Evolutionary conservation across 2,329 filamentous ascomycete genomes (phyloP), one percentile per base, ranked within the genome.

Genomic region (Botrytis fabae): DNA sequence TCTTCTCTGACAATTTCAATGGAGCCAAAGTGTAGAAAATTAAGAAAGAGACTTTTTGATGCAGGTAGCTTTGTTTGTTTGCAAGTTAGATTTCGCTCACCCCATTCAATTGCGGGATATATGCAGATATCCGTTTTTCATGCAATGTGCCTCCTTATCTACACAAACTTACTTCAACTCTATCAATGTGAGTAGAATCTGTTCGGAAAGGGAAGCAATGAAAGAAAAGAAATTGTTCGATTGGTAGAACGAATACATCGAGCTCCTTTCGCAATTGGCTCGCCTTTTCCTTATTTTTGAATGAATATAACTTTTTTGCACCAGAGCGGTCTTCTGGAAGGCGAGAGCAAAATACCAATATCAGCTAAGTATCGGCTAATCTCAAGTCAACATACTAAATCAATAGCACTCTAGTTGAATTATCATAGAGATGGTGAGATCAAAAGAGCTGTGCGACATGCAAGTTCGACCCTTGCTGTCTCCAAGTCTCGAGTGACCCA

Each of bases 301-400:
- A 46, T 22, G 8, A 46, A 46, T 7, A 22, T 46, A n/a, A 25
- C 5, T 42, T 4, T 51, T 51, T 4, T 22, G 22, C 10, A 3
- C 46, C 4, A 12, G 12, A 25, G 22, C 22, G 4, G 10, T 10
- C 9, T 9, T 51, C 46, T 25, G 5, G 2, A 51, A n/a, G 9
- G 10, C 12, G 22, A 51, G 1, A 51, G 9, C 22, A 51, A 3
- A 3, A 51, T 51, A 25, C 0, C 9, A 2, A 12, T 25, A 51
- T 25, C 2, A 22, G 22, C 9, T 12, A 51, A 10, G 8, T 4
- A 10, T 4, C 20, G 0, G 12, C 12, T 25, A 0, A 8, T 51
- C 46, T 25, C 22, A 25, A 51, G 4, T 25, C 9, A 12, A 25
- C 12, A 1, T 51, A 51, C 22, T 22, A 51, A 10, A 25, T 25